phyloP scores from a whole-genome alignment of 371 early-diverging fungal genomes.

The Amoeboradix gromovi region DNA sequence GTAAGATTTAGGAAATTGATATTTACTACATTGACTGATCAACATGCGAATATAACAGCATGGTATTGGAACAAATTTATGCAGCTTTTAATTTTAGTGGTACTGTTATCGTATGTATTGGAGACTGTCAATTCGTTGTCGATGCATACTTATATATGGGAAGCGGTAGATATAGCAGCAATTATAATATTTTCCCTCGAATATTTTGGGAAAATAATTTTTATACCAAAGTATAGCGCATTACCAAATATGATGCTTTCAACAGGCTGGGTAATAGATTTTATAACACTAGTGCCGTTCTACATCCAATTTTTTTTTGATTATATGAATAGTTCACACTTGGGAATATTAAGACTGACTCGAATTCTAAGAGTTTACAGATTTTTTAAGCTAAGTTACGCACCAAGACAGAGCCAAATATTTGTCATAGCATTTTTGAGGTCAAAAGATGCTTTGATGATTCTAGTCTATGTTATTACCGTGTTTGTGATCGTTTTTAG shows the following conservation, averaged over 20 bases:
- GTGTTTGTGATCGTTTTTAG: neutral
- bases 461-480: neutral
- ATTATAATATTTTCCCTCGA: neutral
- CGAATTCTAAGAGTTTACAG: neutral
- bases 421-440: neutral
- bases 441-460: neutral
- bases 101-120: neutral
- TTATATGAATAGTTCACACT: neutral
- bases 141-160: neutral
- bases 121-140: too few species aligned
- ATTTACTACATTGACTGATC: neutral
- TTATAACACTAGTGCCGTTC: neutral
- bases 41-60: neutral
- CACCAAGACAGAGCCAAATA: neutral
- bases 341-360: neutral
- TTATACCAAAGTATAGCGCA: neutral
- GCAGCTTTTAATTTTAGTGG: neutral
- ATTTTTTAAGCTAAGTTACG: neutral
- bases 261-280: neutral
- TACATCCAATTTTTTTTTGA: neutral
- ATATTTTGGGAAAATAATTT: neutral
- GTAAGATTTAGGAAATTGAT: neutral
- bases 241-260: neutral
- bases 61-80: neutral
- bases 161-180: neutral